Conservation (phyloP, 371 early-diverging fungal genomes). For the Rhizopus microsporus region DNA sequence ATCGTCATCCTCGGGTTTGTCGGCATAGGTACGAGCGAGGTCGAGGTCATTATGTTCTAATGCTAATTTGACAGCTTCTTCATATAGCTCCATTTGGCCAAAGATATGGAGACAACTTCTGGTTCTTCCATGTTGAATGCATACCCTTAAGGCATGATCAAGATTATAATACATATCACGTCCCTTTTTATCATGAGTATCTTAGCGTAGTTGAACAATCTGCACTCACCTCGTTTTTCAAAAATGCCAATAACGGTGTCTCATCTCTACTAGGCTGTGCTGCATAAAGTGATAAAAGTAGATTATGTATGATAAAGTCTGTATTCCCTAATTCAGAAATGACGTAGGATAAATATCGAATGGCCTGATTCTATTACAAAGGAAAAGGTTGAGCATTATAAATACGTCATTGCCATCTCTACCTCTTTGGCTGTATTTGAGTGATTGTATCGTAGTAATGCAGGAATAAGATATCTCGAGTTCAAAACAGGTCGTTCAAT, state of each 20-base stretch:
- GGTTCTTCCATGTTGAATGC: constrained; percentile 69
- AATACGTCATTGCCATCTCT: constrained; percentile 20
- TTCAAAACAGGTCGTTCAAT: constrained; percentile 82
- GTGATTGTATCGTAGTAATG: constrained; percentile 80
- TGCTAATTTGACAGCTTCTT: constrained; percentile 86
- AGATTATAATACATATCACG: constrained; percentile 77
- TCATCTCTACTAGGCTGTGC: constrained; percentile 69
- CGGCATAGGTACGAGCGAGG: constrained; percentile 86
- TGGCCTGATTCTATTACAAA: constrained; percentile 73
- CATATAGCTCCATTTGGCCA: constrained; percentile 79
- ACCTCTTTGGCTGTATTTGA: constrained; percentile 28
- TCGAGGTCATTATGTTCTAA: constrained; percentile 83
- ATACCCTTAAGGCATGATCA: constrained; percentile 86
- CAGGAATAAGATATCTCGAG: constrained; percentile 84
- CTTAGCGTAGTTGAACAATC: background rate
- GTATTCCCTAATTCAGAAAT: constrained; percentile 73
- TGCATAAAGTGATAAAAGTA: constrained; percentile 82
- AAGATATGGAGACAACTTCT: constrained; percentile 85
- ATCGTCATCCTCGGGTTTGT: constrained; percentile 80
- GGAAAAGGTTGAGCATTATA: background rate
- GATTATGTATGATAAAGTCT: constrained; percentile 91
- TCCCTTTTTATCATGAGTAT: constrained; percentile 38
- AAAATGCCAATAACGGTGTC: constrained; percentile 63
- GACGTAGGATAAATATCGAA: constrained; percentile 86
- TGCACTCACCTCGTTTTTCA: constrained; percentile 64